Evolutionary conservation across 2,329 filamentous ascomycete species (phyloP).

Genomic region (Penicillium olsonii): DNA sequence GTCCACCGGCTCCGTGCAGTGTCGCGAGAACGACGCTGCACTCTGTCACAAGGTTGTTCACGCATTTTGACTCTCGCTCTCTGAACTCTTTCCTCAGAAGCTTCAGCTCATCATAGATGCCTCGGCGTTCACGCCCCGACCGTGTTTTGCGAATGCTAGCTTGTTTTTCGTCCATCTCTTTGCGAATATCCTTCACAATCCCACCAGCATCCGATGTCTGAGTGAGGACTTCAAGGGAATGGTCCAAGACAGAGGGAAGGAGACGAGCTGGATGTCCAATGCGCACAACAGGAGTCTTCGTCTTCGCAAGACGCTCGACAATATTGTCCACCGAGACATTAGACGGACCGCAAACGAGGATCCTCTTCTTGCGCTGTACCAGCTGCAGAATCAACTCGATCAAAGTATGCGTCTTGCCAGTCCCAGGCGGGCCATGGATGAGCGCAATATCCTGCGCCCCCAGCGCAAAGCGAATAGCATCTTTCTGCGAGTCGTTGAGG

Average conservation of each 20-base stretch:
- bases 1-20: constrained; percentile 85
- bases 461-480: constrained; percentile 76
- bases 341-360: constrained; percentile 93
- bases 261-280: constrained; percentile 91
- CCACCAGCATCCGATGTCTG: constrained; percentile 85
- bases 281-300: constrained; percentile 83
- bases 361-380: constrained; percentile 68
- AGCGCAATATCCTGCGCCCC: constrained; percentile 78
- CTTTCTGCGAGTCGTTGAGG: constrained; percentile 63
- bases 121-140: constrained; percentile 74
- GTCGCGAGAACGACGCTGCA: constrained; percentile 92
- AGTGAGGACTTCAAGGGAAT: constrained; percentile 88
- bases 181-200: constrained; percentile 85
- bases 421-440: constrained; percentile 94
- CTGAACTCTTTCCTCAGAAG: constrained; percentile 86
- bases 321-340: constrained; percentile 99
- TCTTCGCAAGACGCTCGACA: constrained; percentile 82
- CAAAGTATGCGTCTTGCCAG: constrained; percentile 93
- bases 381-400: constrained; percentile 95
- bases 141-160: constrained; percentile 84
- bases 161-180: constrained; percentile 92
- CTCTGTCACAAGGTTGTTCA: constrained; percentile 69
- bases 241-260: constrained; percentile 80
- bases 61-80: constrained; percentile 78
- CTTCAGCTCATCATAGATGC: constrained; percentile 82